Evolutionary conservation across 2,329 filamentous ascomycete species (phyloP).

Genomic region (Hypoxylon sp.): DNA sequence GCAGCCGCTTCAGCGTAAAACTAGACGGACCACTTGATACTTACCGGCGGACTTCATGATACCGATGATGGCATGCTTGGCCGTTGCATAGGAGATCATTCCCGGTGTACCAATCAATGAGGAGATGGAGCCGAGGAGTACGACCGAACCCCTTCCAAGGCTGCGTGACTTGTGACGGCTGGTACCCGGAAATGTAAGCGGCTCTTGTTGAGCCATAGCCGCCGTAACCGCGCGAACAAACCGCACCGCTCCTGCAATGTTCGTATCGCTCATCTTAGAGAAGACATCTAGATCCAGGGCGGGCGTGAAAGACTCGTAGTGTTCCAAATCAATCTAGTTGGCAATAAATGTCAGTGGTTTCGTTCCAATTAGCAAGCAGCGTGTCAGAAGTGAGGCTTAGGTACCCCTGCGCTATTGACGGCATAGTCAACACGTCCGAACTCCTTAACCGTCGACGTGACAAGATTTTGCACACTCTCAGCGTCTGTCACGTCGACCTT

Average conservation of each 20-base stretch:
- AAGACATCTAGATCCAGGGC: neutral
- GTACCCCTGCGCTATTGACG: conserved; percentile 27
- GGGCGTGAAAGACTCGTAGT: neutral
- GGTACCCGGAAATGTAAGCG: conserved; percentile 1
- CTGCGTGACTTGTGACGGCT: conserved; percentile 24
- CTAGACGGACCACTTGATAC: neutral
- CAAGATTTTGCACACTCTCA: conserved; percentile 7
- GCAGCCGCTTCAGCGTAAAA: too few species aligned
- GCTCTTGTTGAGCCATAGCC: conserved; percentile 30
- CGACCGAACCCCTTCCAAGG: conserved; percentile 36
- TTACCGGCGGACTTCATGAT: conserved; percentile 37
- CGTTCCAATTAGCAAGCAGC: neutral
- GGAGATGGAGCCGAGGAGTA: conserved; percentile 30
- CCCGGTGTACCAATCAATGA: conserved; percentile 19
- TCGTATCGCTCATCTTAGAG: neutral
- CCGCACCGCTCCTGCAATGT: conserved; percentile 12
- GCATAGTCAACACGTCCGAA: conserved; percentile 28
- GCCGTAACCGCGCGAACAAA: conserved; percentile 19
- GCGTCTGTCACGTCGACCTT: conserved; percentile 17
- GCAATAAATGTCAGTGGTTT: neutral
- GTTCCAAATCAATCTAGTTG: neutral
- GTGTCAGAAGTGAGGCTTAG: neutral
- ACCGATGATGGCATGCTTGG: conserved; percentile 38
- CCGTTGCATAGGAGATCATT: conserved; percentile 26
- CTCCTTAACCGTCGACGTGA: neutral